Conservation (phyloP, 1,284 basidiomycete species). For the Cutaneotrichosporon spelunceum region DNA sequence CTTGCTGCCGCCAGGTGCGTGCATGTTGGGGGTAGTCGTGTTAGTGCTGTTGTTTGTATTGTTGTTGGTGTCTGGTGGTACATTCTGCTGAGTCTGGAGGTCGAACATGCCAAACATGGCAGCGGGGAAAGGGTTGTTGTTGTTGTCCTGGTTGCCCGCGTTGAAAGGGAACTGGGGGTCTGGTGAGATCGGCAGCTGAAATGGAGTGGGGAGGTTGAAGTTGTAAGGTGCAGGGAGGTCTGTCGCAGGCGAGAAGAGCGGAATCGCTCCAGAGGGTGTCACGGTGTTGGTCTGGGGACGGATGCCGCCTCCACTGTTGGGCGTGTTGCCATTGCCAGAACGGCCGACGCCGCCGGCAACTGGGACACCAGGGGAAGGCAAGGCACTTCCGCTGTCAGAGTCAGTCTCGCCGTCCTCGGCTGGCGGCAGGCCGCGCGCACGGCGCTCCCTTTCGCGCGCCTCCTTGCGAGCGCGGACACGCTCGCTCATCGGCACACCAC, state of each 20-base stretch:
- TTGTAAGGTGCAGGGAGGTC: constrained; percentile 36
- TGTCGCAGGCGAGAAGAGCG: constrained; percentile 23
- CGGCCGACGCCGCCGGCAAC: constrained; percentile 3
- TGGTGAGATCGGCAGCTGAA: constrained; percentile 40
- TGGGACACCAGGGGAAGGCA: constrained; percentile 31
- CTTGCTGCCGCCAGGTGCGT: constrained; percentile 6
- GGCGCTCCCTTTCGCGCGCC: constrained; percentile 41
- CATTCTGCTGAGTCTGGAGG: neutral
- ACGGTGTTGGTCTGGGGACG: neutral
- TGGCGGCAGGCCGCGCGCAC: constrained; percentile 32
- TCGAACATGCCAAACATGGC: constrained; percentile 26
- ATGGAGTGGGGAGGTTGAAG: constrained; percentile 43
- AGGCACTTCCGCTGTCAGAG: constrained; percentile 23
- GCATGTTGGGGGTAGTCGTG: neutral
- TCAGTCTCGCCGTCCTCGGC: constrained; percentile 13
- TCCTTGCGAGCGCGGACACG: constrained; percentile 50
- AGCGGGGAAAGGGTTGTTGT: constrained; percentile 9
- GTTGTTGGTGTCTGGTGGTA: neutral
- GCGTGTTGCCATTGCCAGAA: constrained; percentile 4
- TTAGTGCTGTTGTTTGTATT: constrained; percentile 9
- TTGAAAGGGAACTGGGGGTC: constrained; percentile 31
- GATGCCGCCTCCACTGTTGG: constrained; percentile 6
- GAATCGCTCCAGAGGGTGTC: constrained; percentile 9
- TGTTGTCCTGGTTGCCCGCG: constrained; percentile 19
- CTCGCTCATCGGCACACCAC: constrained; percentile 52